Evolutionary conservation across 1,284 basidiomycete species (phyloP).

Genomic region (Trichosporon ovoides): DNA sequence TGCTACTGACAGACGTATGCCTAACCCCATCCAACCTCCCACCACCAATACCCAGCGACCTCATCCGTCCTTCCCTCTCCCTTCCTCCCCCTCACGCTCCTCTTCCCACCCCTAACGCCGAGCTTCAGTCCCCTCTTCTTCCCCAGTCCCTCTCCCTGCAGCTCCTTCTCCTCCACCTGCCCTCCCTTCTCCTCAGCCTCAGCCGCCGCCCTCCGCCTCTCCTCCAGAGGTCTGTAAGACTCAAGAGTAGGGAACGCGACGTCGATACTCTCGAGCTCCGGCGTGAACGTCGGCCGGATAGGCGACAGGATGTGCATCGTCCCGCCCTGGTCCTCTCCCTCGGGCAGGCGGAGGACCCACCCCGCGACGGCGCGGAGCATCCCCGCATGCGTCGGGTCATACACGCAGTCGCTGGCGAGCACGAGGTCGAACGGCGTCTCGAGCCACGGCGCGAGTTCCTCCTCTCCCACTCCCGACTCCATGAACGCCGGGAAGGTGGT

Average conservation of each 20-base stretch:
- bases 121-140: conserved; percentile 26
- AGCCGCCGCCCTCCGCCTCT: conserved; percentile 21
- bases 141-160: conserved; percentile 35
- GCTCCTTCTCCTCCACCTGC: conserved; percentile 8
- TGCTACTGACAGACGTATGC: background rate
- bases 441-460: conserved; percentile 22
- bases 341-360: conserved; percentile 41
- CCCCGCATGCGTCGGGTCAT: conserved; percentile 46
- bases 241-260: conserved; percentile 36
- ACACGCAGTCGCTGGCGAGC: conserved; percentile 47
- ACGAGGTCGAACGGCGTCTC: conserved; percentile 44
- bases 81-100: conserved; percentile 34
- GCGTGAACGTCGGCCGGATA: conserved; percentile 46
- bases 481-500: conserved; percentile 51
- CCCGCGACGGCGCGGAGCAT: conserved; percentile 41
- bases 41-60: conserved; percentile 48
- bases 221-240: conserved; percentile 26
- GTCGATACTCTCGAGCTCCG: conserved; percentile 46
- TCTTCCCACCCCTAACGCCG: conserved; percentile 39
- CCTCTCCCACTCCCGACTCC: conserved; percentile 14
- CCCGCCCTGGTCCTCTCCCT: conserved; percentile 33
- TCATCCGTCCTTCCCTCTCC: conserved; percentile 48
- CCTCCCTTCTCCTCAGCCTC: background rate
- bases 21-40: conserved; percentile 47
- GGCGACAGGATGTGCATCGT: conserved; percentile 48